Percentiles rank a stretch among this genome's conserved stretches.
Evolutionary conservation across 345 rosid genomes (phyloP).

Genomic region (Bruguiera sexangula): DNA sequence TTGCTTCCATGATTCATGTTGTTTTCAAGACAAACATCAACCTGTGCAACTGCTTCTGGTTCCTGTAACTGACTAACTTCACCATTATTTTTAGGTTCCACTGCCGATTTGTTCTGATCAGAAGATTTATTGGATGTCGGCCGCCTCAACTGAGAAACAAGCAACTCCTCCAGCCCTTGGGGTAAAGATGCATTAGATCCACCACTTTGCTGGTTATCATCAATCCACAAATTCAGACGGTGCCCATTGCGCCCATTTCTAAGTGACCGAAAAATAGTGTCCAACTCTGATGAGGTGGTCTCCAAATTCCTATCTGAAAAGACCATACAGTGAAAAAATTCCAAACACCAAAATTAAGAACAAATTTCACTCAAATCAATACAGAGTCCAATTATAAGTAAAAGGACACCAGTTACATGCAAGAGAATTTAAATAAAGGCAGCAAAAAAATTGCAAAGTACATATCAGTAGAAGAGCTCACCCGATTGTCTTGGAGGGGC

Average conservation of each 20-base stretch:
- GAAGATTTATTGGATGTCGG: slow-evolving; percentile 58
- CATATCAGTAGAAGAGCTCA: slow-evolving; percentile 15
- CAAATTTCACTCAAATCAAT: too few species aligned
- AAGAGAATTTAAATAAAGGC: too few species aligned
- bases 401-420: too few species aligned
- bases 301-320: slow-evolving; percentile 48
- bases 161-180: slow-evolving; percentile 87
- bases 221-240: slow-evolving; percentile 87
- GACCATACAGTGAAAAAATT: slow-evolving; percentile 18
- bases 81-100: slow-evolving; percentile 48
- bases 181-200: slow-evolving; percentile 82
- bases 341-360: neutral
- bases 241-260: slow-evolving; percentile 85
- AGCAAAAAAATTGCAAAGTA: too few species aligned
- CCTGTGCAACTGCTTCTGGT: slow-evolving; percentile 36
- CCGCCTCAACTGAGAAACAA: slow-evolving; percentile 80
- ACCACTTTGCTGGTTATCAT: slow-evolving; percentile 72
- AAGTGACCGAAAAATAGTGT: slow-evolving; percentile 78
- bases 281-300: slow-evolving; percentile 35
- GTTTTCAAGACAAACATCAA: slow-evolving; percentile 51
- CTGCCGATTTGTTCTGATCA: slow-evolving; percentile 44
- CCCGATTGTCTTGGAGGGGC: slow-evolving; percentile 62
- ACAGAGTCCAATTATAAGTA: too few species aligned
- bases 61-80: slow-evolving; percentile 44
- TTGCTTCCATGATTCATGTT: slow-evolving; percentile 41